A percentile compares a stretch with the other conserved stretches of the same genome.
Evolutionary conservation across 2,329 filamentous ascomycete genomes (phyloP).

Genomic region (Hypoxylon sp.): DNA sequence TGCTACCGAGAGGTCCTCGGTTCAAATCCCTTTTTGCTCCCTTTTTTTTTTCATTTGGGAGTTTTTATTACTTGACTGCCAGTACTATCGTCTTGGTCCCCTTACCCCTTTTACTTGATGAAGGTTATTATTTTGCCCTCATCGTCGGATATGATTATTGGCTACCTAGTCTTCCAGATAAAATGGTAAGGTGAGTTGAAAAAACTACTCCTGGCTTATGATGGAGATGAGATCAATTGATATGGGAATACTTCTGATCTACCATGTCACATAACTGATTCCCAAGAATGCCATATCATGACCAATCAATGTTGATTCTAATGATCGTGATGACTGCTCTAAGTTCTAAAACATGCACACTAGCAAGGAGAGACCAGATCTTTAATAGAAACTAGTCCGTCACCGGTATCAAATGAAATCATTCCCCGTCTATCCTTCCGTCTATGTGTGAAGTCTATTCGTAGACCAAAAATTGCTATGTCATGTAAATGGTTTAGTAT

Average conservation of each 20-base stretch:
- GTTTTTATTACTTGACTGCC: background rate
- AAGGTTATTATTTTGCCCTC: background rate
- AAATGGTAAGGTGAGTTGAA: background rate
- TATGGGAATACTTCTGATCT: background rate
- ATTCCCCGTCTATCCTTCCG: slow-evolving; percentile 26
- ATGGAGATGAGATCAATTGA: background rate
- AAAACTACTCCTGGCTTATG: background rate
- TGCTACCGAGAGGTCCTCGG: background rate
- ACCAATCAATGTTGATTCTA: background rate
- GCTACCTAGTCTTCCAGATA: too few relatives aligned
- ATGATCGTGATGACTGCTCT: background rate
- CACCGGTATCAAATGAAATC: slow-evolving; percentile 7
- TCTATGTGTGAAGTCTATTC: slow-evolving; percentile 30
- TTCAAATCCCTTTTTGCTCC: background rate
- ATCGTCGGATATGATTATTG: background rate
- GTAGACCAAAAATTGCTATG: slow-evolving; percentile 4
- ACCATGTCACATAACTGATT: background rate
- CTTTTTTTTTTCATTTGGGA: background rate
- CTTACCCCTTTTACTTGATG: background rate
- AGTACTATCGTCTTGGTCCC: background rate
- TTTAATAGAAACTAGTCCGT: slow-evolving; percentile 7
- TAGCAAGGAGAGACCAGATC: background rate
- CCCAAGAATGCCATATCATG: background rate
- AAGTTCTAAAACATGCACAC: slow-evolving; percentile 2
- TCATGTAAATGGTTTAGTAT: background rate